Base-by-base conservation (phyloP, 192 early-diverging fungal species). In the Mortierella alpina region DNA sequence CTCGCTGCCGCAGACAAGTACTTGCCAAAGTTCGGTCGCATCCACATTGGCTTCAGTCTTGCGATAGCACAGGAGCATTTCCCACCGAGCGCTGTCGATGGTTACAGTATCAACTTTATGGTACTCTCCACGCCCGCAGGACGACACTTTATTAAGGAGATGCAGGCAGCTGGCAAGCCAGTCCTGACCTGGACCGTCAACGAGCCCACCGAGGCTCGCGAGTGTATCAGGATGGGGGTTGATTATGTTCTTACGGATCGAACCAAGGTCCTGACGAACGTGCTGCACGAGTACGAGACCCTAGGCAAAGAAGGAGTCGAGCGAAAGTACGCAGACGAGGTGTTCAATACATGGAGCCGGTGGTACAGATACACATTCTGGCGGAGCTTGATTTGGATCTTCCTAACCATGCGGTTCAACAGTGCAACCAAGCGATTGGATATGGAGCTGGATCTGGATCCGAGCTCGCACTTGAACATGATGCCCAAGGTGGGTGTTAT, bases 121-220 rank as follows among this genome's bases (percentile, higher is more conserved):
- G 9, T 83, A 0, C 65, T 88, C 0, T 56, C 65, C 5, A 83
- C 75, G 9, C 17, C 44, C 6, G 74, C 86, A 13, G 89, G 85
- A 4, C 83, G 80, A 56, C 18, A 63, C 11, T 86, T 90, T 59
- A 79, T 90, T 44, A 70, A 81, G 22, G 82, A 90, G 44, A 88
- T 84, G 41, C 89, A 90, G 31, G 65, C 53, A 7, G 71, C 69
- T 7, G 81, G 83, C 11, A 87, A 90, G 54, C 67, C 74, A 14
- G 76, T 90, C 6, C 73, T 85, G 57, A 72, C 66, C 3, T 90
- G 89, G 89, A 88, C 87, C 3, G 83, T 90, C 60, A 90, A 90
- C 59, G 57, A 76, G 22, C 20, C 66, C 7, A 39, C 59, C 1
- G 72, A 82, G 50, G 78, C 77, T 15, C 82, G 82, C 18, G 78